phyloP scores from a whole-genome alignment of 768 basidiomycete genomes.

The Candolleomyces eurysporus region DNA sequence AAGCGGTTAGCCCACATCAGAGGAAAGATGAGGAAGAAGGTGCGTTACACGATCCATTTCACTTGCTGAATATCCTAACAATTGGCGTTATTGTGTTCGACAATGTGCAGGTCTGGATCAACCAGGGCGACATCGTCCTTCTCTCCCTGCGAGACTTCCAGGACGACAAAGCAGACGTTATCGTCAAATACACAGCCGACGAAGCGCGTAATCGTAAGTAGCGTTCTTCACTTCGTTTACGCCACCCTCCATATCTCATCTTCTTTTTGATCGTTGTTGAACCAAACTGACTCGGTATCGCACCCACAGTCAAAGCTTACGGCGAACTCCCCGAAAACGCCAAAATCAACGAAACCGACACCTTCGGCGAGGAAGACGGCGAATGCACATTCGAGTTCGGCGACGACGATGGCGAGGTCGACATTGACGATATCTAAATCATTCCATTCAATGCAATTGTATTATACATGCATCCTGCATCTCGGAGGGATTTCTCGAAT shows the following conservation, averaged over 20 bases:
- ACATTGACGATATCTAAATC: constrained; percentile 82
- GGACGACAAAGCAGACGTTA: constrained; percentile 98
- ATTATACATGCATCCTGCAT: background rate
- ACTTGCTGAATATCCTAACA: too few relatives aligned
- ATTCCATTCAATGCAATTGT: background rate
- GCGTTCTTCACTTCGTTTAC: background rate
- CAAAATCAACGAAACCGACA: constrained; percentile 96
- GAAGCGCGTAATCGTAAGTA: constrained; percentile 78
- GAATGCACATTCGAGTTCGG: constrained; percentile 91
- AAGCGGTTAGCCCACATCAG: constrained; percentile 96
- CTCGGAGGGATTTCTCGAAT: too few relatives aligned
- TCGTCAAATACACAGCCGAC: constrained; percentile 97
- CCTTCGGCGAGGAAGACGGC: constrained; percentile 86
- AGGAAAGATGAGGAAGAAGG: constrained; percentile 99
- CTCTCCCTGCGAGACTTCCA: constrained; percentile 97
- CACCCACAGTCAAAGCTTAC: constrained; percentile 81
- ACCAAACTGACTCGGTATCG: background rate
- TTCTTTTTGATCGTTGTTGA: background rate
- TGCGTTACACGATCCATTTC: constrained; percentile 29
- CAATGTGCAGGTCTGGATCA: constrained; percentile 87
- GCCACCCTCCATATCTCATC: background rate
- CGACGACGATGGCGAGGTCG: constrained; percentile 76
- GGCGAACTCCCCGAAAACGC: constrained; percentile 96
- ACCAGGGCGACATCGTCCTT: constrained; percentile 95
- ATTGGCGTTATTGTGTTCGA: background rate